Percentiles rank a stretch among this genome's conserved stretches.
phyloP scores from a whole-genome alignment of 2,329 filamentous ascomycete species.

The Pseudocercospora fijiensis region DNA sequence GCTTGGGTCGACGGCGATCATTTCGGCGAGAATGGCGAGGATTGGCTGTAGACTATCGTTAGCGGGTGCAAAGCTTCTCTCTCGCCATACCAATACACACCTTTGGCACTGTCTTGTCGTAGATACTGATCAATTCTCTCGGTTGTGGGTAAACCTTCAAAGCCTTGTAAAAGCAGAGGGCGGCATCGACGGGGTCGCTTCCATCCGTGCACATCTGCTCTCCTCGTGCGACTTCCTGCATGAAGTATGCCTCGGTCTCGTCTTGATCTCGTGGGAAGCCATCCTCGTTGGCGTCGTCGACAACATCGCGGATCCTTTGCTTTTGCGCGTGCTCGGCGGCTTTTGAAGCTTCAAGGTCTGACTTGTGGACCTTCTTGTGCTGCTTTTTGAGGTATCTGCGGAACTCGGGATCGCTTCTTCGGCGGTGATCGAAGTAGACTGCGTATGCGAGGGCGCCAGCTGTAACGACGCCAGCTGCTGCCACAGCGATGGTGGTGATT shows the following conservation, averaged over 20 bases:
- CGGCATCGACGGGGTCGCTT: conserved; percentile 76
- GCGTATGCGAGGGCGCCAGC: conserved; percentile 63
- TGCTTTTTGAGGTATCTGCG: conserved; percentile 67
- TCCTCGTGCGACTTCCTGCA: conserved; percentile 87
- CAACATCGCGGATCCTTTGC: conserved; percentile 69
- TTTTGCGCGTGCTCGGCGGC: conserved; percentile 65
- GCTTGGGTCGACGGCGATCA: conserved; percentile 87
- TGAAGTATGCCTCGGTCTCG: conserved; percentile 94
- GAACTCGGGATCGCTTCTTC: conserved; percentile 63
- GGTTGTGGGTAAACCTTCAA: conserved; percentile 97
- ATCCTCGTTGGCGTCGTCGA: conserved; percentile 81
- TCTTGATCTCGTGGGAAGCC: conserved; percentile 89
- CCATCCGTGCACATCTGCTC: conserved; percentile 81
- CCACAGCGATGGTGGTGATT: conserved; percentile 58
- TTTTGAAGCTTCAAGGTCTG: conserved; percentile 70
- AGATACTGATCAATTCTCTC: conserved; percentile 88
- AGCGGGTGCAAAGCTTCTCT: conserved; percentile 8
- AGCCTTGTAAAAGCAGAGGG: conserved; percentile 95
- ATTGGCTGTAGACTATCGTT: conserved; percentile 61
- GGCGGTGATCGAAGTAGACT: conserved; percentile 65
- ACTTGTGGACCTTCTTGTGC: conserved; percentile 69
- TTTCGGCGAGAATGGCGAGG: conserved; percentile 92
- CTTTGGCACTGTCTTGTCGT: conserved; percentile 98
- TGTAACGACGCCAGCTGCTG: conserved; percentile 58
- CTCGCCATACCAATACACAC: conserved; percentile 52